phyloP scores from a whole-genome alignment of 148 eudicot genomes.

The Fagopyrum esculentum region DNA sequence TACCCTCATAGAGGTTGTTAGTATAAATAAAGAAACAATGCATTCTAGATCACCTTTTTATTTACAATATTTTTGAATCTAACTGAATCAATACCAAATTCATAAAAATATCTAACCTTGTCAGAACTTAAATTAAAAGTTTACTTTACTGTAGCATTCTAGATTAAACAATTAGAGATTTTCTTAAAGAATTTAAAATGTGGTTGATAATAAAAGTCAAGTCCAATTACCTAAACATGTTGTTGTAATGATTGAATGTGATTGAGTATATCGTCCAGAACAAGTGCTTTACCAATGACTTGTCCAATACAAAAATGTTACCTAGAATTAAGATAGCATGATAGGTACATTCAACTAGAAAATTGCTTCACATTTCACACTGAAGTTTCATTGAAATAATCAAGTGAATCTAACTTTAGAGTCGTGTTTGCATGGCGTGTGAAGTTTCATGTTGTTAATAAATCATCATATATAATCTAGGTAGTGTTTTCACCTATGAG shows the following conservation, averaged over 20 bases:
- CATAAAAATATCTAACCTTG: neutral
- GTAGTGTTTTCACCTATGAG: too few species aligned
- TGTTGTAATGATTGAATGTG: constrained; percentile 73
- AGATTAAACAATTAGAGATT: neutral
- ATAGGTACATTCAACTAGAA: neutral
- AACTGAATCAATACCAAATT: neutral
- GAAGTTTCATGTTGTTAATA: too few species aligned
- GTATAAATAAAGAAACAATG: neutral
- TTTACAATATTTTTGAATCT: neutral
- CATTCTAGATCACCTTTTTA: neutral
- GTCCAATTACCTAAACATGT: constrained; percentile 65
- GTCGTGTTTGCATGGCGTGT: too few species aligned
- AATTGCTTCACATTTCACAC: too few species aligned
- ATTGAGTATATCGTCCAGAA: constrained; percentile 87
- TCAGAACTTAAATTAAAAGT: neutral
- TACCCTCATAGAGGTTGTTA: neutral
- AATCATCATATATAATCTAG: too few species aligned
- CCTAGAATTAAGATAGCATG: neutral
- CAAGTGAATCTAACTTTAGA: too few species aligned
- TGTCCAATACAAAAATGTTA: constrained; percentile 16
- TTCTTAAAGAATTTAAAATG: neutral
- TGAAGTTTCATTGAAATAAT: too few species aligned
- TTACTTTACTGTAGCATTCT: neutral
- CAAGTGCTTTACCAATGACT: constrained; percentile 86
- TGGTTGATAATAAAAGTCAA: neutral